Evolutionary conservation across 2,329 filamentous ascomycete genomes (phyloP), one percentile per base, ranked within the genome.

Genomic region (Xylaria sp.): DNA sequence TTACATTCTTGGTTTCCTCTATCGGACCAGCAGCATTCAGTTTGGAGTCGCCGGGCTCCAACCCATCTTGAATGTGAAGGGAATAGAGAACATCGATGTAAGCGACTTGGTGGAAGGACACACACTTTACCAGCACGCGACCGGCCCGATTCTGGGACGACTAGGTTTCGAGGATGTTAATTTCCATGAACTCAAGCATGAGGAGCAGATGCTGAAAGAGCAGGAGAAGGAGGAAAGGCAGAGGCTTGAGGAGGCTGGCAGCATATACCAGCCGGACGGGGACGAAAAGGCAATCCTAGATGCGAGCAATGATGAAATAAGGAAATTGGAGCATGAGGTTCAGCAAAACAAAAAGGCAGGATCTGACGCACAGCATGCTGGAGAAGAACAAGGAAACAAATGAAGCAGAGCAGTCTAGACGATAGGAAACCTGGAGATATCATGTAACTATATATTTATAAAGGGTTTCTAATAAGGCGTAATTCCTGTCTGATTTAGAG

Each of bases 1-100:
- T 78, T 94, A 93, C 73, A 90, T 98, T 27, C 89, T 98, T 2
- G 94, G 89, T 0, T 97, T 97, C 77, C 83, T 98, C 39, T 97
- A 97, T 79, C 89, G 95, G 48, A 94, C 91, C 1, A 93, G 91
- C 65, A 94, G 92, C 75, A 86, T 96, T 36, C 92, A 97, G 72
- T 90, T 91, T 66, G 94, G 95, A 1, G 87, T 98, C 24, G 93
- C 94, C 0, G 95, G 95, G 0, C 81, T 98, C 17, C 92, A 97
- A 76, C 86, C 88, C 7, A 88, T 96, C 45, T 84, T 87, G 47
- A 88, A 88, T 19, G 88, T 93, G 1, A 82, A 85, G 61, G 86
- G 86, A 47, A 82, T 90, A 63, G 91, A 93, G 77, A 93, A 92
- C 71, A 82, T 92, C 65, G 84, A 92, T 70, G 88, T 90, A 27